These are phyloP conservation scores for Asterophora parasitica DNA, from an alignment of 768 basidiomycete species.

Conservation along the genomic window DNA sequence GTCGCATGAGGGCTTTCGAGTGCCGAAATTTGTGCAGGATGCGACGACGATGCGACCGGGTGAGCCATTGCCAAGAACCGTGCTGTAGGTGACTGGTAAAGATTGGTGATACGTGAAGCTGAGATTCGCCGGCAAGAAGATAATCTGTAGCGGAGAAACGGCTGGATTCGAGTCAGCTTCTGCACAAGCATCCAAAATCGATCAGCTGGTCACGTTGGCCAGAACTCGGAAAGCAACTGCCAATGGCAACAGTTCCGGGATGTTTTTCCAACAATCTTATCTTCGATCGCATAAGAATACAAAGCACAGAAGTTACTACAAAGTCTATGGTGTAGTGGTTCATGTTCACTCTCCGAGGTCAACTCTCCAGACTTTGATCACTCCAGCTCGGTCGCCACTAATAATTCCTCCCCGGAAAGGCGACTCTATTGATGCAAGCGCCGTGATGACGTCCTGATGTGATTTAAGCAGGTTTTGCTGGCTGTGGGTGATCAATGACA, in stretches of 20 bases:
- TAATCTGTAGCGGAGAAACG: conserved; percentile 29
- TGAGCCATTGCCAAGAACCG: conserved; percentile 46
- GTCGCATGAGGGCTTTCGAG: conserved; percentile 37
- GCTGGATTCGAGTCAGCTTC: conserved; percentile 27
- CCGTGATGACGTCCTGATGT: conserved; percentile 89
- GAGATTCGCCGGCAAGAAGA: conserved; percentile 27
- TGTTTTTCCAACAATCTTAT: conserved; percentile 2
- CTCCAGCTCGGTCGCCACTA: conserved; percentile 87
- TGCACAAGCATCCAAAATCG: conserved; percentile 36
- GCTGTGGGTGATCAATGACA: conserved; percentile 72
- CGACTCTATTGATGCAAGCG: conserved; percentile 81
- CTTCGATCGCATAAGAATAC: conserved; percentile 3
- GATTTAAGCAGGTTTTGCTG: conserved; percentile 81
- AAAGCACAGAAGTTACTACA: neutral
- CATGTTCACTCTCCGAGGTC: conserved; percentile 40
- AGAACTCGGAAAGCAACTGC: neutral
- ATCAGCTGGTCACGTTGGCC: conserved; percentile 31
- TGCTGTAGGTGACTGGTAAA: conserved; percentile 16
- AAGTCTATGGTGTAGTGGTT: neutral
- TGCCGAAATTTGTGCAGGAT: conserved; percentile 43
- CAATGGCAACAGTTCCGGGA: neutral
- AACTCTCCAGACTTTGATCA: conserved; percentile 86
- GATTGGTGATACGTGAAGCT: conserved; percentile 8
- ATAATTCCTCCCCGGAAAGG: conserved; percentile 91
- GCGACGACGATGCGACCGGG: conserved; percentile 50